Evolutionary conservation across 495 filamentous ascomycete species (phyloP).

Genomic region (Neohortaea acidophila): DNA sequence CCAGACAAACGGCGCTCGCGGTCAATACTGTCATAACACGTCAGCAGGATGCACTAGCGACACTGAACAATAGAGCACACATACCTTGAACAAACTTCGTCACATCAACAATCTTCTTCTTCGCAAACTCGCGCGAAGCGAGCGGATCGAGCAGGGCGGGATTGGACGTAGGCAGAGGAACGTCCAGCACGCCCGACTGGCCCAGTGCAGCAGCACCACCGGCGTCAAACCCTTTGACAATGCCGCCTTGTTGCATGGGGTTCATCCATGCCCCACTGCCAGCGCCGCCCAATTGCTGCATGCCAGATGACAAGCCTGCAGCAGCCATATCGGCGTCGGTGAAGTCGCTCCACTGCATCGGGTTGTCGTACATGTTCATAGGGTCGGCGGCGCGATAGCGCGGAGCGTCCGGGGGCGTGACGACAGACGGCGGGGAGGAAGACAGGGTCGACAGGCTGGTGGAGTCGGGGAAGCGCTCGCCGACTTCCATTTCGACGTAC

Average conservation of each 20-base stretch:
- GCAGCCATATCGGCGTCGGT: not conserved
- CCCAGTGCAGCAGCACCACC: not conserved
- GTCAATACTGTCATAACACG: not conserved
- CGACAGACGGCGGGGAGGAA: not conserved
- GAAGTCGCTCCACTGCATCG: conserved; percentile 2
- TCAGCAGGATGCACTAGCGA: conserved; percentile 24
- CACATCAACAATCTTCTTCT: conserved; percentile 24
- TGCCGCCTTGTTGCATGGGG: conserved; percentile 3
- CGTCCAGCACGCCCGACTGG: not conserved
- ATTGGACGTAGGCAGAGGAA: not conserved
- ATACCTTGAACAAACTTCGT: conserved; percentile 22
- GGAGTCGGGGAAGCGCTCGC: no score
- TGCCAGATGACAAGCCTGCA: conserved; percentile 8
- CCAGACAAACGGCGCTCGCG: conserved; percentile 37
- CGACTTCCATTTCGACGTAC: conserved; percentile 36
- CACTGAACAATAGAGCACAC: conserved; percentile 17
- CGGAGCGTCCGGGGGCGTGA: conserved; percentile 2
- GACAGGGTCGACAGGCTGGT: not conserved
- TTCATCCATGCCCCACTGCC: conserved; percentile 12
- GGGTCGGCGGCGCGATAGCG: not conserved
- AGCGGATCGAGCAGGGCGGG: conserved; percentile 10
- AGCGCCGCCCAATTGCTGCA: no score
- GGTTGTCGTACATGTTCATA: no score
- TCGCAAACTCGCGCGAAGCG: no score
- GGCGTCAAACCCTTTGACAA: not conserved